Evolutionary conservation across 345 rosid genomes (phyloP).

Genomic region (Citropsis articulata): DNA sequence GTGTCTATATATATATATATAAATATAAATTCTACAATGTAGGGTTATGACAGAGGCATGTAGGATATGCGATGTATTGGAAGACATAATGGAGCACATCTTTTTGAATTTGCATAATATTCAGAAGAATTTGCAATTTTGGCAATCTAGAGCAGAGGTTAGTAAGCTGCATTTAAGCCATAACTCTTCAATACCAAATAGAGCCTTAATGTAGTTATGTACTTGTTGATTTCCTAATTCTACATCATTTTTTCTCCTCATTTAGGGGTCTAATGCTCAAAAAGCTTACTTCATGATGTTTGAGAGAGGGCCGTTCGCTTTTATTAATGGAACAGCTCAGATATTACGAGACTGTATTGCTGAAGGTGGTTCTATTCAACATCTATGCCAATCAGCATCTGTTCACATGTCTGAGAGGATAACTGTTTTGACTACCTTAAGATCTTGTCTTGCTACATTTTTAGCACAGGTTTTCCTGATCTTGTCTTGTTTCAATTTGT

Average conservation of each 20-base stretch:
- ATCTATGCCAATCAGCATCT: constrained; percentile 58
- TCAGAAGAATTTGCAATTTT: constrained; percentile 72
- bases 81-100: constrained; percentile 56
- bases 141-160: constrained; percentile 84
- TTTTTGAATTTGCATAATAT: constrained; percentile 57
- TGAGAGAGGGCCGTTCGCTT: constrained; percentile 91
- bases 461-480: constrained; percentile 69
- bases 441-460: constrained; percentile 69
- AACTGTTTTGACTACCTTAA: constrained; percentile 48
- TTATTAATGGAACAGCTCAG: constrained; percentile 48
- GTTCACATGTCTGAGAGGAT: constrained; percentile 69
- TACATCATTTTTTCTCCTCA: neutral
- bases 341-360: constrained; percentile 36
- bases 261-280: constrained; percentile 64
- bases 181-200: too few species aligned
- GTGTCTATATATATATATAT: neutral
- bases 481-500: neutral
- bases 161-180: neutral
- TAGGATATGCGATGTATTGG: constrained; percentile 51
- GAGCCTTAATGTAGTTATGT: neutral
- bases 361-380: constrained; percentile 53
- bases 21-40: constrained; percentile 11
- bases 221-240: neutral
- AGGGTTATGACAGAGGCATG: constrained; percentile 41
- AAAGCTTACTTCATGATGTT: constrained; percentile 73